These are phyloP conservation scores for Ophiosphaerella herpotricha DNA, from an alignment of 2,329 filamentous ascomycete genomes.

Conservation along the genomic window DNA sequence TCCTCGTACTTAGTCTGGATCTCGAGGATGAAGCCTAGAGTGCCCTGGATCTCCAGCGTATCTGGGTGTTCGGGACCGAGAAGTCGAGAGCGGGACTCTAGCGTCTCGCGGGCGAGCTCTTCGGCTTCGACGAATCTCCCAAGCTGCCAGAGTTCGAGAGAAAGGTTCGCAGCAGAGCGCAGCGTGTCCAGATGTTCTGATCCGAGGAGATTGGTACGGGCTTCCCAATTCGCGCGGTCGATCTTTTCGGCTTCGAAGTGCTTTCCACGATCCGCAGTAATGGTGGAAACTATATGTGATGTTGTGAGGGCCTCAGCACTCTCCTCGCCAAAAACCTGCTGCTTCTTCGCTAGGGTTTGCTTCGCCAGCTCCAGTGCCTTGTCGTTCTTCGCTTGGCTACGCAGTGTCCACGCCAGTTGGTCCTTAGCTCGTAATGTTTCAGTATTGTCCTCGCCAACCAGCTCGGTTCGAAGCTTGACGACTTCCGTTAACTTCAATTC, in stretches of 20 bases:
- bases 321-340: conserved; percentile 5
- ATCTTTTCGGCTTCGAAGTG: conserved; percentile 9
- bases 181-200: conserved; percentile 14
- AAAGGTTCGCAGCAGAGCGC: conserved; percentile 7
- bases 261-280: conserved; percentile 8
- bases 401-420: conserved; percentile 9
- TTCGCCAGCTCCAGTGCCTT: conserved; percentile 7
- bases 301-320: conserved; percentile 10
- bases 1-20: conserved; percentile 12
- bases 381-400: conserved; percentile 11
- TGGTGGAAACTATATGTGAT: conserved; percentile 9
- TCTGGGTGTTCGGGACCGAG: conserved; percentile 15
- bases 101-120: conserved; percentile 10
- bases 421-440: conserved; percentile 11
- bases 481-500: conserved; percentile 8
- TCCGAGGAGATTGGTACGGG: conserved; percentile 9
- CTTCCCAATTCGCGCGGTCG: conserved; percentile 7
- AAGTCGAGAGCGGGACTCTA: conserved; percentile 5
- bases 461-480: conserved; percentile 6
- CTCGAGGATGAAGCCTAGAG: conserved; percentile 15
- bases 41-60: conserved; percentile 14
- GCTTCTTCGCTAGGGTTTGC: conserved; percentile 8
- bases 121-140: conserved; percentile 13
- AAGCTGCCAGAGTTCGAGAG: conserved; percentile 15
- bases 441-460: conserved; percentile 6